Base-by-base conservation (phyloP, 2,329 filamentous ascomycete species). In the Fusarium sp. region DNA sequence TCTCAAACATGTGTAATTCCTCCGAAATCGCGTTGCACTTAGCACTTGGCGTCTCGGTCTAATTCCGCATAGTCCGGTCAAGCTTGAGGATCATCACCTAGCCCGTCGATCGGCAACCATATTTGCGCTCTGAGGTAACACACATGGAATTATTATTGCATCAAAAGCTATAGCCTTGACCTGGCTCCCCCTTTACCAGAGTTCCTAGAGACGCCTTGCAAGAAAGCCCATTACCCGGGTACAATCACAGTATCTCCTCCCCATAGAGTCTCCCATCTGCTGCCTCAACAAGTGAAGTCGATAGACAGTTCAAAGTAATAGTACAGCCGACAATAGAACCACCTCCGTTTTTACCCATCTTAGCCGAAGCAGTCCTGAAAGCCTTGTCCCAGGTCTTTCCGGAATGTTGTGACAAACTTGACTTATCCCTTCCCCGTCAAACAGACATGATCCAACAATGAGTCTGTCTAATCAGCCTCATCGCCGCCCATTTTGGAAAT, bases 401-500 rank as follows among this genome's bases (percentile, higher is more conserved):
- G 22, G 38, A 28, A 17, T 21, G 15, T 44, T 31, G 26, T 39
- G 43, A 21, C 34, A 42, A 24, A 31, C 15, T 22, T 8, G 22
- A 28, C 44, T 22, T 26, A 42, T 33, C 45, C 14, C 17, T 26
- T 31, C 13, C 21, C 17, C 33, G 6, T 24, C 17, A 6, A 11
- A 13, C 24, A 4, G 10, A 21, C 24, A 19, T 47, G 13, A 15
- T 26, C 22, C 24, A 40, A 21, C 26, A 40, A 21, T 24, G 53
- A 45, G 36, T n/a, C 19, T 17, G 6, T 14, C 50, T 70, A 76
- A 28, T 77, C 77, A 10, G 61, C 77, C 58, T 81, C 79, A 2
- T 81, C 80, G 21, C 78, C 79, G 8, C 79, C 79, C 79, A 85
- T 83, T 77, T 89, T 88, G 11, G 82, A 71, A 39, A 89, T 83